Percentiles rank a stretch among this genome's conserved stretches.
Evolutionary conservation across 495 filamentous ascomycete genomes (phyloP).

Genomic region (Oleoguttula mirabilis): DNA sequence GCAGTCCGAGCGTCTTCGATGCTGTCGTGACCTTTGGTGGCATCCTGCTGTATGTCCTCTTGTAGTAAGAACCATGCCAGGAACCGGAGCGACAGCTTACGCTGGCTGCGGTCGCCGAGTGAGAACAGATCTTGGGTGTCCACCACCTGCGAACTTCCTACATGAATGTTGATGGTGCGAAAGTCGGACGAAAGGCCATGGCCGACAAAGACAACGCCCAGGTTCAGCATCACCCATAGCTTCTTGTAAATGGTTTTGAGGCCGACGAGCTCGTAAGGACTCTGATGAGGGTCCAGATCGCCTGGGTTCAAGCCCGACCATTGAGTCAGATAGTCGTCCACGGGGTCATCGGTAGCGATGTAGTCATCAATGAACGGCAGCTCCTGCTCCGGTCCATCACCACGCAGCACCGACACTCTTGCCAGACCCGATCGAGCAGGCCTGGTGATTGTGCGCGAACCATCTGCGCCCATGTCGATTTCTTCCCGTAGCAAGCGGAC

Average conservation of each 20-base stretch:
- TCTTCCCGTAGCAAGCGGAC: constrained; percentile 82
- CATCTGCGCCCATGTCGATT: constrained; percentile 85
- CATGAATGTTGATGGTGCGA: constrained; percentile 92
- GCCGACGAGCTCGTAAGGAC: constrained; percentile 67
- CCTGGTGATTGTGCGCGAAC: constrained; percentile 70
- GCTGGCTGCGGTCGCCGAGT: constrained; percentile 45
- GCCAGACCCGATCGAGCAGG: constrained; percentile 77
- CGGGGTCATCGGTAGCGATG: constrained; percentile 73
- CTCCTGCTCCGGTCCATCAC: constrained; percentile 59
- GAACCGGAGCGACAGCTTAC: constrained; percentile 77
- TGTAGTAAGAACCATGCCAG: constrained; percentile 78
- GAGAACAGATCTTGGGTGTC: constrained; percentile 87
- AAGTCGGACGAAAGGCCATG: constrained; percentile 91
- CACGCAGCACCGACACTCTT: constrained; percentile 76
- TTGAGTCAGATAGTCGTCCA: constrained; percentile 91
- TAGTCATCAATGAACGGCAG: constrained; percentile 94
- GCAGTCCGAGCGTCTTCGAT: constrained; percentile 90
- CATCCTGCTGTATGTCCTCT: constrained; percentile 68
- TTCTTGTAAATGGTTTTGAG: constrained; percentile 94
- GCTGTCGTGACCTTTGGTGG: constrained; percentile 63
- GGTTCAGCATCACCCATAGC: constrained; percentile 89
- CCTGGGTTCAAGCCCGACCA: constrained; percentile 80
- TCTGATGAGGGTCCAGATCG: constrained; percentile 64
- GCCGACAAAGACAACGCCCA: constrained; percentile 87
- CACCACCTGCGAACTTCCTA: constrained; percentile 80